Base-by-base conservation (phyloP, 2,329 filamentous ascomycete genomes). In the Zasmidium angulare region DNA sequence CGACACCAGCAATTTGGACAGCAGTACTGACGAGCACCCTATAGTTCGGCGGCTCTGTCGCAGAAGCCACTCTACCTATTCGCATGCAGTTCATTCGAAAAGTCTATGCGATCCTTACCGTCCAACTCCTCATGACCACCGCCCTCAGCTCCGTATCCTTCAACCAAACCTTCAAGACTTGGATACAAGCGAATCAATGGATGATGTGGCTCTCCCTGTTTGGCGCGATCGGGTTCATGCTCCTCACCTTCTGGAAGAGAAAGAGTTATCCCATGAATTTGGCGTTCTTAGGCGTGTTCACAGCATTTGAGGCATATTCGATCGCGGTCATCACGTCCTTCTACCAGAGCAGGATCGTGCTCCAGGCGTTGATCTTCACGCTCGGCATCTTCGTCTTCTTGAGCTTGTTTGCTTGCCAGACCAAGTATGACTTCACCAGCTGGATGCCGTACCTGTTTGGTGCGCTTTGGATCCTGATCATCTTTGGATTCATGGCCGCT, bases 381-480 rank as follows among this genome's bases (percentile, higher is more conserved):
- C 75, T 86, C 10, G 86, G 80, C 54, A 85, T 88, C 68, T 88
- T 88, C 69, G 76, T 87, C 49, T 84, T 81, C 26, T 74, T 88
- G 58, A 87, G 84, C 2, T 77, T 93, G 48, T 98, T 99, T 75
- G 95, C 95, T 52, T 96, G 93, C 84, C 95, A 99, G 81, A 90
- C 90, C 65, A 96, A 96, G 76, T 99, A 99, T 74, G 95, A 99
- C 81, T 99, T 99, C 75, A 98, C 93, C 1, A 89, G 86, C 65
- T 99, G 95, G 93, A 90, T 93, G 81, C 93, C 95, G 19, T 98
- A 97, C 74, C 85, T 98, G 2, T 96, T 96, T 71, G 93, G 93
- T 59, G 88, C 83, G 0, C 84, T 99, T 19, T 98, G 95, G 95
- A 88, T 90, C 6, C 78, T 97, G 60, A 83, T 99, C 63, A 81